A percentile compares a stretch with the other conserved stretches of the same genome.
phyloP scores from a whole-genome alignment of 2,329 filamentous ascomycete genomes.

The Penicillium olsonii region DNA sequence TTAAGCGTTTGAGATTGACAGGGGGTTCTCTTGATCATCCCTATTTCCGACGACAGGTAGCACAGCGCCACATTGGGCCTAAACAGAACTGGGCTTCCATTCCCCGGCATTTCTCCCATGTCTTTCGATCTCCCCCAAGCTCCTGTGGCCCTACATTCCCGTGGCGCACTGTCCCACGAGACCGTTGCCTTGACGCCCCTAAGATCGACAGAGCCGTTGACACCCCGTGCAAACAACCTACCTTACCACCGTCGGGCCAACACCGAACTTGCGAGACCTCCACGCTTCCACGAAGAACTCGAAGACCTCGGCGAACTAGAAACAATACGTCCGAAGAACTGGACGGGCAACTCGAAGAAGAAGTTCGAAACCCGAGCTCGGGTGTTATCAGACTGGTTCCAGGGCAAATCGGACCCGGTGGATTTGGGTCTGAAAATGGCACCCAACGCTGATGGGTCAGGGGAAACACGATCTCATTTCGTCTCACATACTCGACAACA shows the following conservation, averaged over 20 bases:
- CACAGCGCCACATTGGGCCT: slow-evolving; percentile 19
- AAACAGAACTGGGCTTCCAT: slow-evolving; percentile 28
- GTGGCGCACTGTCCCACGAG: slow-evolving; percentile 22
- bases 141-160: slow-evolving; percentile 27
- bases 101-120: slow-evolving; percentile 31
- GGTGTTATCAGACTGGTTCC: slow-evolving; percentile 55
- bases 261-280: slow-evolving; percentile 33
- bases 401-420: slow-evolving; percentile 53
- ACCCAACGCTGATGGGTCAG: slow-evolving; percentile 21
- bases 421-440: slow-evolving; percentile 42
- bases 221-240: slow-evolving; percentile 18
- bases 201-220: slow-evolving; percentile 15
- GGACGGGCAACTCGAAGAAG: slow-evolving; percentile 31
- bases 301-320: too few relatives aligned
- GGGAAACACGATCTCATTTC: slow-evolving; percentile 12
- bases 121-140: slow-evolving; percentile 15
- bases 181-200: slow-evolving; percentile 23
- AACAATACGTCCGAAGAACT: slow-evolving; percentile 17
- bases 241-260: slow-evolving; percentile 37
- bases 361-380: slow-evolving; percentile 36
- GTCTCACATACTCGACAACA: slow-evolving; percentile 19
- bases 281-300: slow-evolving; percentile 29
- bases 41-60: slow-evolving; percentile 8
- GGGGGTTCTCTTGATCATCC: background rate
- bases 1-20: background rate